Conservation (phyloP, 2,329 filamentous ascomycete genomes). For the Graphilbum ipis-grandicollis region DNA sequence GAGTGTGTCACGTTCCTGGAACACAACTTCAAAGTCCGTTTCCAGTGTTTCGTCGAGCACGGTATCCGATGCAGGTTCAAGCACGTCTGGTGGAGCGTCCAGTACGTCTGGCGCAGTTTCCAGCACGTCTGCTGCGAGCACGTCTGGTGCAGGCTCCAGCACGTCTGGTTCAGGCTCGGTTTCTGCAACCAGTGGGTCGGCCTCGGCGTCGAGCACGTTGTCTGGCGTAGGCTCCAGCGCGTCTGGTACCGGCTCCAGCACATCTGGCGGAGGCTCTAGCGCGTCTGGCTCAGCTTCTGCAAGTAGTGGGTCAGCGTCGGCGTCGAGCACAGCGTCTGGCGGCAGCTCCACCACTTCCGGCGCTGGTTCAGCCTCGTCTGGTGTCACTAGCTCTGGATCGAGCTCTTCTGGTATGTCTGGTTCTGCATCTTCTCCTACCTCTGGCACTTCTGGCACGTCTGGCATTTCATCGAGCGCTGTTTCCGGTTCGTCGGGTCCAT, state of each 20-base stretch:
- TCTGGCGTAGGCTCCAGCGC: not conserved
- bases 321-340: too few relatives aligned
- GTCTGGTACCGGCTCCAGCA: not conserved
- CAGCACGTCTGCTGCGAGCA: too few relatives aligned
- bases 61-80: too few relatives aligned
- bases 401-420: not conserved
- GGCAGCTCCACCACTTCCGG: too few relatives aligned
- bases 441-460: not conserved
- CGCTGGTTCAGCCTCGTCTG: not conserved
- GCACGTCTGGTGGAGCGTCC: not conserved
- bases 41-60: too few relatives aligned
- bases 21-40: too few relatives aligned
- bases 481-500: too few relatives aligned
- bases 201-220: not conserved
- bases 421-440: too few relatives aligned
- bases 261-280: not conserved
- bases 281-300: too few relatives aligned
- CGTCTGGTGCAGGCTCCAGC: not conserved
- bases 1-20: not conserved
- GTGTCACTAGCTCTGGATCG: not conserved
- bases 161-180: not conserved
- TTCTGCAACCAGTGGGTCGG: not conserved
- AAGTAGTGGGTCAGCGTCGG: too few relatives aligned
- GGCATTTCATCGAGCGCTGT: too few relatives aligned
- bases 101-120: not conserved